Percentiles rank a stretch among this genome's conserved stretches.
Conservation (phyloP, 2,329 filamentous ascomycete species). For the Colletotrichum musicola region DNA sequence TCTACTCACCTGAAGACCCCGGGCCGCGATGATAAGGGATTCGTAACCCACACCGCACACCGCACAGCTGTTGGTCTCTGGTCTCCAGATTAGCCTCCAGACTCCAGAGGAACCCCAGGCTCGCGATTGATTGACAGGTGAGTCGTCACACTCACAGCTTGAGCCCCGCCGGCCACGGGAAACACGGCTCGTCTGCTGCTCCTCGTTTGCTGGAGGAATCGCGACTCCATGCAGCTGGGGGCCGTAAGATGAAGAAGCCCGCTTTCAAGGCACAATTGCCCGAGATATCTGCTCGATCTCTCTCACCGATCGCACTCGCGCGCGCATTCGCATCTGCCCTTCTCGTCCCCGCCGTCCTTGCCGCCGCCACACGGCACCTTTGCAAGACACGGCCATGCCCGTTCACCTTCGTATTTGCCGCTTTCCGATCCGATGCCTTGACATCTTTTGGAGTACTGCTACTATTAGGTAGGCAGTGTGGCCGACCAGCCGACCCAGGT, state of each 20-base stretch:
- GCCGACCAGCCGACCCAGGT: slow-evolving; percentile 22
- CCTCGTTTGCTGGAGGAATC: background rate
- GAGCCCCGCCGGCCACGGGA: slow-evolving; percentile 1
- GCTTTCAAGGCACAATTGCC: slow-evolving; percentile 25
- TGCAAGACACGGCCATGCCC: slow-evolving; percentile 1
- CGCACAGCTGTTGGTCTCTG: background rate
- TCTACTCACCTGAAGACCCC: slow-evolving; percentile 29
- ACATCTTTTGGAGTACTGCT: background rate
- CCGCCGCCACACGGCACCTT: slow-evolving; percentile 2
- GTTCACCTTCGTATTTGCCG: slow-evolving; percentile 22
- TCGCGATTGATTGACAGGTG: slow-evolving; percentile 20
- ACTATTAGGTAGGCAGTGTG: background rate
- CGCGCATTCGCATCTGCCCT: background rate
- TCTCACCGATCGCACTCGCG: background rate
- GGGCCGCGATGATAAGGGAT: slow-evolving; percentile 19
- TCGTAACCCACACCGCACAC: background rate
- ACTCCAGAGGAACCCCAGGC: background rate
- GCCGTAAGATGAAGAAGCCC: slow-evolving; percentile 11
- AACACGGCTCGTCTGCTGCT: slow-evolving; percentile 17
- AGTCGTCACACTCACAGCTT: slow-evolving; percentile 8
- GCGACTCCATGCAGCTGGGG: slow-evolving; percentile 1
- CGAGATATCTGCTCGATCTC: slow-evolving; percentile 25
- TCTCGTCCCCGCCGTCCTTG: no score
- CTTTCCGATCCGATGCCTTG: slow-evolving; percentile 1
- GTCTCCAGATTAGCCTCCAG: background rate